phyloP scores from a whole-genome alignment of 2,329 filamentous ascomycete species.

The Coleophoma eucalyptorum region DNA sequence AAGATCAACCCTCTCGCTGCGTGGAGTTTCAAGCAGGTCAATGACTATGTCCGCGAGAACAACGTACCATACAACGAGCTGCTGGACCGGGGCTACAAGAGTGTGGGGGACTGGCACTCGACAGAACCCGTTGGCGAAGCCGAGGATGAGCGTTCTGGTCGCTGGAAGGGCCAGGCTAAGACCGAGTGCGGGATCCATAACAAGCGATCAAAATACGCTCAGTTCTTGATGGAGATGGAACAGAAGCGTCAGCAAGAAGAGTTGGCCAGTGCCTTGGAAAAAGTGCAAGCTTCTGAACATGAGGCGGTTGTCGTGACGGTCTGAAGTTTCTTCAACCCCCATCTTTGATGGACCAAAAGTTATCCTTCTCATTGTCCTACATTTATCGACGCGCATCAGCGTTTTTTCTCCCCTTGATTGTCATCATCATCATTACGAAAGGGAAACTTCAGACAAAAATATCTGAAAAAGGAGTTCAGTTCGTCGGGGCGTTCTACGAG shows the following conservation, averaged over 20 bases:
- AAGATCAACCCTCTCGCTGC: conserved; percentile 97
- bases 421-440: too few relatives aligned
- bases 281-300: conserved; percentile 6
- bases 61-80: conserved; percentile 91
- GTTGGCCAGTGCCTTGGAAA: conserved; percentile 17
- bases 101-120: conserved; percentile 96
- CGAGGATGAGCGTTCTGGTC: conserved; percentile 92
- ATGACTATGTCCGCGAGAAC: conserved; percentile 80
- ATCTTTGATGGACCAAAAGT: too few relatives aligned
- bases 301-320: too few relatives aligned
- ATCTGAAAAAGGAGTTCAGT: too few relatives aligned
- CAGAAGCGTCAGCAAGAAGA: conserved; percentile 26
- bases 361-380: too few relatives aligned
- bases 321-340: too few relatives aligned
- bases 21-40: conserved; percentile 89
- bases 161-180: conserved; percentile 96
- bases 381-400: too few relatives aligned
- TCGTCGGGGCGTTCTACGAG: too few relatives aligned
- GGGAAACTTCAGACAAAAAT: too few relatives aligned
- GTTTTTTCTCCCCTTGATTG: too few relatives aligned
- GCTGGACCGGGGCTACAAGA: conserved; percentile 94
- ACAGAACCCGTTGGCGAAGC: conserved; percentile 85
- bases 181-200: conserved; percentile 99
- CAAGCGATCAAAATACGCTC: conserved; percentile 88
- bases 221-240: conserved; percentile 47